Conservation (phyloP, 208 protist genomes). For the Acanthamoeba rhysodes region DNA sequence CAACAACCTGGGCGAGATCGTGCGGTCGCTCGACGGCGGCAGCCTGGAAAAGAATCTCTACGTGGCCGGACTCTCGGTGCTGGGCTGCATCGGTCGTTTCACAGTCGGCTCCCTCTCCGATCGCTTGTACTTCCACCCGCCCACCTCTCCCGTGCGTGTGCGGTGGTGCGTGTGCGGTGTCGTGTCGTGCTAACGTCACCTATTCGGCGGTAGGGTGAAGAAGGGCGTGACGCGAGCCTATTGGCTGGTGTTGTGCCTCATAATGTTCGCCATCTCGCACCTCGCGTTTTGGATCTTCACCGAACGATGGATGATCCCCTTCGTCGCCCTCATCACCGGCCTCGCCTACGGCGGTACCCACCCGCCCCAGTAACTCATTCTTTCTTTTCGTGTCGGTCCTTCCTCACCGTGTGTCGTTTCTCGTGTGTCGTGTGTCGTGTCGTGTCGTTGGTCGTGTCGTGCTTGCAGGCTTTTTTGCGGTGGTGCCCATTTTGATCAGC, state of each 20-base stretch:
- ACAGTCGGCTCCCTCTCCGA: background rate
- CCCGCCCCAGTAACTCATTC: background rate
- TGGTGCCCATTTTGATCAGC: constrained; percentile 32
- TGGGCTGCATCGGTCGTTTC: constrained; percentile 20
- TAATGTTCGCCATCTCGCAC: constrained; percentile 3
- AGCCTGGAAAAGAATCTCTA: constrained; percentile 40
- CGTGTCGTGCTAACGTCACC: background rate
- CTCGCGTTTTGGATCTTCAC: constrained; percentile 4
- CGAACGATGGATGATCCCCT: constrained; percentile 17
- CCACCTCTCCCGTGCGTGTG: background rate
- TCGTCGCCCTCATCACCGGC: constrained; percentile 19
- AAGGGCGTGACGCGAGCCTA: constrained; percentile 14
- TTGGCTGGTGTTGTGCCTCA: constrained; percentile 39
- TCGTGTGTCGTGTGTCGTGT: background rate
- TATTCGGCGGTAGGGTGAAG: background rate
- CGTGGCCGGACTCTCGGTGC: constrained; percentile 4
- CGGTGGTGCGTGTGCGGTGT: background rate
- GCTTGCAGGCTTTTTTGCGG: constrained; percentile 16
- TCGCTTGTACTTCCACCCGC: background rate
- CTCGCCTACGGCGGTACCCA: background rate
- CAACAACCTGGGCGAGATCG: constrained; percentile 60
- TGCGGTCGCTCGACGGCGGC: constrained; percentile 4
- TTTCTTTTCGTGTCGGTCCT: background rate
- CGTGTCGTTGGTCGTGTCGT: background rate
- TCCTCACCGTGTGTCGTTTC: background rate